Conservation (phyloP, 176 grass and related monocot species). For the Ensete glaucum region DNA sequence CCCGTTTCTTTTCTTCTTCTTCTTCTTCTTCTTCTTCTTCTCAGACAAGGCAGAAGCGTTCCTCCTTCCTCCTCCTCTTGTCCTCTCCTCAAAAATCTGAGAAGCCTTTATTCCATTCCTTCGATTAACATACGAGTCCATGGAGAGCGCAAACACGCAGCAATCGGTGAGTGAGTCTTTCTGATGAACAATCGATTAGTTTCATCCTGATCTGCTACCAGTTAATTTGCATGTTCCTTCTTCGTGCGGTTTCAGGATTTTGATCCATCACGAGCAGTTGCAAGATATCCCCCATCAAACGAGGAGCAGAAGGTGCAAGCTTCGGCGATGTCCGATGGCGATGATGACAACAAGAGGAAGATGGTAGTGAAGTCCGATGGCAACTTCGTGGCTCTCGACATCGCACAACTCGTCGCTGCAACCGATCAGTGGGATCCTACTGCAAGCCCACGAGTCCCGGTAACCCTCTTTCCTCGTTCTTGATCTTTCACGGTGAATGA, state of each 20-base stretch:
- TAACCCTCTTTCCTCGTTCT: slow-evolving; percentile 8
- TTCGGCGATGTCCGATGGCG: background rate
- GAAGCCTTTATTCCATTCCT: no score
- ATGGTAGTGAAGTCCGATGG: background rate
- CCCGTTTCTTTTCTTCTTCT: no score
- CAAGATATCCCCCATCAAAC: background rate
- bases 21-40: no score
- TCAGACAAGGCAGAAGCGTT: no score
- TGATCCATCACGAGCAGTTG: background rate
- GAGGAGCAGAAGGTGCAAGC: background rate
- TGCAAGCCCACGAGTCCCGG: slow-evolving; percentile 22
- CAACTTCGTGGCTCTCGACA: slow-evolving; percentile 61
- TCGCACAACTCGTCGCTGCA: slow-evolving; percentile 39
- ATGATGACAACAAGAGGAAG: background rate
- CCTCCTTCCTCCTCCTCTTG: no score
- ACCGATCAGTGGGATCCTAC: slow-evolving; percentile 17
- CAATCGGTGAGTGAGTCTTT: no score
- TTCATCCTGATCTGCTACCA: no score
- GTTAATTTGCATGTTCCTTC: background rate
- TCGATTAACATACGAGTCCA: no score
- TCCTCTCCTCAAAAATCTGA: no score
- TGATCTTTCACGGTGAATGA: background rate
- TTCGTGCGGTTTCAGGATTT: background rate
- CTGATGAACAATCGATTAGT: no score
- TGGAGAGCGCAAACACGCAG: no score